Evolutionary conservation across 495 filamentous ascomycete species (phyloP), one percentile per base, ranked within the genome.

Genomic region (Penicillium samsonianum): DNA sequence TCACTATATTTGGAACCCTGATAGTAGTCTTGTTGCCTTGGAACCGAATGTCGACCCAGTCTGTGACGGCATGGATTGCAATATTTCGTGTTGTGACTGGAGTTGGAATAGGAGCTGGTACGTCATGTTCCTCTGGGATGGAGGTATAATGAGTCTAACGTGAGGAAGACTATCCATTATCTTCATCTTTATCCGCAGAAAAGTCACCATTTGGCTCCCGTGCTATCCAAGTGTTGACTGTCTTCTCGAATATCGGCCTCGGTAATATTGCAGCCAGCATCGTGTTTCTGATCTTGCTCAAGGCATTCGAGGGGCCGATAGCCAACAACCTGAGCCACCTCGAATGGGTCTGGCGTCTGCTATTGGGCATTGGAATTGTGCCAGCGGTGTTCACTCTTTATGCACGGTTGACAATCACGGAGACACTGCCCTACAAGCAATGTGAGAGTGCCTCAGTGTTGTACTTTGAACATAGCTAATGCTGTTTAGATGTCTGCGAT

Each of bases 31-130:
- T 65, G 8, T 20, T 65, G 25, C 62, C 62, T 5, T 65, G 62
- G 62, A 62, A 62, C 7, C 23, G 26, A 12, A 59, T 62, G 52
- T 49, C 51, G 14, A 8, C 48, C 7, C 44, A 40, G 30, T 60
- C 41, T n/a, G 44, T 62, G 14, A 65, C 63, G 0, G 55, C 63
- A 19, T 65, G 63, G 63, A 40, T 65, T 22, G 37, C 63, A 12
- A 38, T 62, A 5, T 62, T 59, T n/a, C 63, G 62, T 26, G 59
- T 65, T 19, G 22, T 65, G 26, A 65, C 59, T 3, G 63, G 59
- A 6, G 45, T 62, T 8, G 59, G 59, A 37, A 61, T 61, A 31
- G 59, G 59, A 17, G 59, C 59, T 17, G 59, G 59, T 61, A 45
- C 25, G 45, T 28, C 17, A 0, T 25, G 0, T n/a, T 16, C 25